These are phyloP conservation scores for Peniophora sp. DNA, from an alignment of 1,284 basidiomycete species.

Conservation along the genomic window DNA sequence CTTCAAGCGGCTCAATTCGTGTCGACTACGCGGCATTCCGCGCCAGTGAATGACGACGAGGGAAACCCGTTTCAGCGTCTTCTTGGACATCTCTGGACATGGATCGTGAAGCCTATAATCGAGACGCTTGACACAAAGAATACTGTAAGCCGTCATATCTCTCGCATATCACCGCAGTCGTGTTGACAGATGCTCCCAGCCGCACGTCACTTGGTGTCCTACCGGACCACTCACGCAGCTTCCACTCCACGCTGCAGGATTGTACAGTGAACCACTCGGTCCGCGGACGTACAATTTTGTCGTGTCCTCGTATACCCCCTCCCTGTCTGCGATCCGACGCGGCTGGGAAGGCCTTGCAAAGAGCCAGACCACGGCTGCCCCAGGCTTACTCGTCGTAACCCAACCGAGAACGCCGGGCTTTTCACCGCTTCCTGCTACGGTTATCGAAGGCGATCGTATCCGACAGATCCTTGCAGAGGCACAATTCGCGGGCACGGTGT, in stretches of 20 bases:
- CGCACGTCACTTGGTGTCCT: conserved; percentile 15
- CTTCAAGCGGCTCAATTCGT: too few species aligned
- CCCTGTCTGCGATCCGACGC: too few species aligned
- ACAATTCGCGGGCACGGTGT: not conserved
- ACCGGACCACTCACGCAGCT: conserved; percentile 15
- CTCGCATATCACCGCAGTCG: not conserved
- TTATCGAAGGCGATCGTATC: not conserved
- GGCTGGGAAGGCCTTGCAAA: too few species aligned
- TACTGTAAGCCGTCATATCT: too few species aligned
- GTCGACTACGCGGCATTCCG: too few species aligned
- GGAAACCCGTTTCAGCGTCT: too few species aligned
- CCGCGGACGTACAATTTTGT: conserved; percentile 10
- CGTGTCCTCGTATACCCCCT: too few species aligned
- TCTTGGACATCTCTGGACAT: not conserved
- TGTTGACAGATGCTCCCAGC: not conserved
- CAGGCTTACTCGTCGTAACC: too few species aligned
- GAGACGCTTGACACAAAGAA: not conserved
- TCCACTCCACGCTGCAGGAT: conserved; percentile 17
- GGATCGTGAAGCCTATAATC: not conserved
- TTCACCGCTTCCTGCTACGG: not conserved
- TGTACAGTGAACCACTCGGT: conserved; percentile 5
- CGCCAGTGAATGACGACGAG: too few species aligned
- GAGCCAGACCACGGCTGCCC: too few species aligned
- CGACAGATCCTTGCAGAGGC: not conserved
- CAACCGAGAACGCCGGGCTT: not conserved